Percentiles rank a stretch among this genome's conserved stretches.
Conservation (phyloP, 2,329 filamentous ascomycete genomes). For the Aspergillus ochraceus region DNA sequence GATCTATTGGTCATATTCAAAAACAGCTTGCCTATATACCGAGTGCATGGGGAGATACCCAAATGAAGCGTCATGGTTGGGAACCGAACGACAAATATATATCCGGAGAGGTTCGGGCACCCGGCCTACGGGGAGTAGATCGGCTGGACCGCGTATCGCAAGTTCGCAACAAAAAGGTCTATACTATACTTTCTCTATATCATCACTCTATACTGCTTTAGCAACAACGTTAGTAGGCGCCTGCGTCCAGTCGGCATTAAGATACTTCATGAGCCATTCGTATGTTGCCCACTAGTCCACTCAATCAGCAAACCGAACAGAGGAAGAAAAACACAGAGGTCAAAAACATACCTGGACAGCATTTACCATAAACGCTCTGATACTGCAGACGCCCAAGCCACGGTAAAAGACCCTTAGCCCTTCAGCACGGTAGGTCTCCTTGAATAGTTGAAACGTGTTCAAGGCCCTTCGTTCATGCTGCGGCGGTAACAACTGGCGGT, state of each 20-base stretch:
- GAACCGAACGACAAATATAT: not conserved
- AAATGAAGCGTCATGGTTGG: too few relatives aligned
- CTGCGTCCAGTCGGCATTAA: constrained; percentile 26
- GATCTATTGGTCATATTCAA: too few relatives aligned
- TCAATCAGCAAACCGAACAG: constrained; percentile 8
- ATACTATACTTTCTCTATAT: not conserved
- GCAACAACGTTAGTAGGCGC: constrained; percentile 4
- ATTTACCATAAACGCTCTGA: constrained; percentile 88
- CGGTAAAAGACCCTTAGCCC: constrained; percentile 68
- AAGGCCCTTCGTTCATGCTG: constrained; percentile 26
- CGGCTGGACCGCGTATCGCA: too few relatives aligned
- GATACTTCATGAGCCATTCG: constrained; percentile 73
- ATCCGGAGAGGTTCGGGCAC: not conserved
- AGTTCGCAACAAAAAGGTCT: not conserved
- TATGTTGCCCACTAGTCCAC: constrained; percentile 76
- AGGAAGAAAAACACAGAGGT: not conserved
- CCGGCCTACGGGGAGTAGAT: not conserved
- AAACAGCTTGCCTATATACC: too few relatives aligned
- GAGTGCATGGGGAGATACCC: too few relatives aligned
- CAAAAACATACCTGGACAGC: constrained; percentile 63
- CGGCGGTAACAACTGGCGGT: constrained; percentile 22
- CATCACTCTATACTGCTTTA: constrained; percentile 8
- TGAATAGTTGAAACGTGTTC: constrained; percentile 65
- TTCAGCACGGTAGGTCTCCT: constrained; percentile 63
- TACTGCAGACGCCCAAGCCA: constrained; percentile 76